phyloP scores from a whole-genome alignment of 352 stramenopile species.

The Phytophthora boehmeriae region DNA sequence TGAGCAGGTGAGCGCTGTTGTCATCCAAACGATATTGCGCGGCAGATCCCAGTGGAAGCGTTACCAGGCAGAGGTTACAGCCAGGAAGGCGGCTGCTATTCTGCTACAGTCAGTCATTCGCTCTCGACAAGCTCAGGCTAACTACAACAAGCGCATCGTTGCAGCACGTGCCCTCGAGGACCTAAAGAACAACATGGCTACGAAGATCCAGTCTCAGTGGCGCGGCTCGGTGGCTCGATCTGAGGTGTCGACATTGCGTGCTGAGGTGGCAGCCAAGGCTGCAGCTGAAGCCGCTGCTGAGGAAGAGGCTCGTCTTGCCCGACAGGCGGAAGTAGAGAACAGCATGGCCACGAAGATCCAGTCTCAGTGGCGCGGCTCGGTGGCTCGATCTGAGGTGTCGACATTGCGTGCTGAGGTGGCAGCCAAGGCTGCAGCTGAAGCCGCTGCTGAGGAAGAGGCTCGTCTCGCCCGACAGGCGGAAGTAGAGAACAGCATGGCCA shows the following conservation, averaged over 20 bases:
- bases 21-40: slow-evolving; percentile 49
- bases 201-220: slow-evolving; percentile 38
- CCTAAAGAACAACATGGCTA: slow-evolving; percentile 29
- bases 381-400: slow-evolving; percentile 17
- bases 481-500: slow-evolving; percentile 26
- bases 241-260: slow-evolving; percentile 11
- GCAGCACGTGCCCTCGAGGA: slow-evolving; percentile 28
- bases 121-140: slow-evolving; percentile 27
- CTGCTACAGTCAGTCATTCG: slow-evolving; percentile 49
- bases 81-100: slow-evolving; percentile 30
- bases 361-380: slow-evolving; percentile 30
- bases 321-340: slow-evolving; percentile 21
- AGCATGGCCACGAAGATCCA: slow-evolving; percentile 37
- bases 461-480: slow-evolving; percentile 12
- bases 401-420: slow-evolving; percentile 9
- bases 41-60: slow-evolving; percentile 38
- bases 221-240: slow-evolving; percentile 21
- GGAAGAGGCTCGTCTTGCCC: background rate
- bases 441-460: background rate
- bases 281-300: background rate
- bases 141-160: slow-evolving; percentile 30
- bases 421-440: background rate
- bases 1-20: slow-evolving; percentile 31
- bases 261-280: slow-evolving; percentile 6
- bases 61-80: slow-evolving; percentile 33